These are phyloP conservation scores for Vitis hybrid DNA, from an alignment of 177 flowering plant species.

Conservation along the genomic window DNA sequence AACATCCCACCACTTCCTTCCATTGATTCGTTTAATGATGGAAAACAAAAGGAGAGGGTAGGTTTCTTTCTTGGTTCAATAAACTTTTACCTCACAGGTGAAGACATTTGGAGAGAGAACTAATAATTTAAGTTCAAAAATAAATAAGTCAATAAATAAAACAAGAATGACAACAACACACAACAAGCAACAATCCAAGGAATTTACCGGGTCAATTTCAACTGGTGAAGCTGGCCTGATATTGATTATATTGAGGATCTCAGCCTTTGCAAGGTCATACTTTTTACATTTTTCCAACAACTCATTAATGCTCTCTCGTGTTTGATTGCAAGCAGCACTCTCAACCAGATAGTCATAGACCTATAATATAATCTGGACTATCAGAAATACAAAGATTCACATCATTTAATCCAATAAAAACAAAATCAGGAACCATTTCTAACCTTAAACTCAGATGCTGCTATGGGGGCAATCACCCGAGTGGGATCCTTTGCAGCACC, in stretches of 20 bases:
- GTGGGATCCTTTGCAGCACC: constrained; percentile 72
- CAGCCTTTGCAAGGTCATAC: constrained; percentile 64
- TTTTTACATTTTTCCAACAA: constrained; percentile 45
- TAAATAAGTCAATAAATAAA: no score
- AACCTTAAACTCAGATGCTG: constrained; percentile 70
- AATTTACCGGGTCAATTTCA: constrained; percentile 44
- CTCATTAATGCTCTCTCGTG: constrained; percentile 46
- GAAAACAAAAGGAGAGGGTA: no score
- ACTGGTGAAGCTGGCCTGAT: constrained; percentile 46
- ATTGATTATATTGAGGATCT: constrained; percentile 65
- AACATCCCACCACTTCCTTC: no score
- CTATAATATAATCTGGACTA: constrained; percentile 24
- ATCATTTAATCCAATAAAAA: background rate
- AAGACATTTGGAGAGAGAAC: no score
- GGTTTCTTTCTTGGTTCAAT: no score
- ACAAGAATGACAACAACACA: no score
- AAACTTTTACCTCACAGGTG: no score
- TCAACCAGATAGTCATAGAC: constrained; percentile 73
- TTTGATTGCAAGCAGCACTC: constrained; percentile 61
- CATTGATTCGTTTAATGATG: no score
- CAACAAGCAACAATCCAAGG: background rate
- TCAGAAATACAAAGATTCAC: background rate
- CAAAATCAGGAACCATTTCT: background rate
- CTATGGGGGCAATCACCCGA: constrained; percentile 39
- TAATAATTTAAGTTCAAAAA: no score